Evolutionary conservation across 257 asterid genomes (phyloP).

Genomic region (Gardenia jasminoides): DNA sequence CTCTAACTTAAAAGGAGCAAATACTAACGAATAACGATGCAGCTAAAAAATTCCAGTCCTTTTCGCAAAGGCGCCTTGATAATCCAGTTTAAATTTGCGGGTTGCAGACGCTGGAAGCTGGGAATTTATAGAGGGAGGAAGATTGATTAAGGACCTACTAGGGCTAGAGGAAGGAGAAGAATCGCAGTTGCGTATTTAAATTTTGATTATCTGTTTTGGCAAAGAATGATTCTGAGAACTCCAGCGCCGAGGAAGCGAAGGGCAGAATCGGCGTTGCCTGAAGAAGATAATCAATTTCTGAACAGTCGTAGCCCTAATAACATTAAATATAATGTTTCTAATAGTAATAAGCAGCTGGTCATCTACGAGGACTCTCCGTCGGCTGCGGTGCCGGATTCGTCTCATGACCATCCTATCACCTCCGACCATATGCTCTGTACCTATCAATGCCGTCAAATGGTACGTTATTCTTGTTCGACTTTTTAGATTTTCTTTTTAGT

Average conservation of each 20-base stretch:
- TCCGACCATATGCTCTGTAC: slow-evolving; percentile 95
- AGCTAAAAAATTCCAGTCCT: neutral
- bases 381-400: slow-evolving; percentile 48
- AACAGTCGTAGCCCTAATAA: slow-evolving; percentile 46
- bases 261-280: slow-evolving; percentile 49
- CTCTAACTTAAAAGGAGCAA: too few species aligned
- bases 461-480: slow-evolving; percentile 22
- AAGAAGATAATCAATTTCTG: slow-evolving; percentile 36
- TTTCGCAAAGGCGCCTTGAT: slow-evolving; percentile 11
- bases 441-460: slow-evolving; percentile 99
- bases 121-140: neutral
- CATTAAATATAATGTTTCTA: slow-evolving; percentile 21
- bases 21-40: too few species aligned
- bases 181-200: neutral
- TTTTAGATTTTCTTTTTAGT: too few species aligned
- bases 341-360: slow-evolving; percentile 45
- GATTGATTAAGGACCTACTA: neutral
- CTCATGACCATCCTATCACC: slow-evolving; percentile 47
- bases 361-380: slow-evolving; percentile 68
- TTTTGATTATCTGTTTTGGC: neutral
- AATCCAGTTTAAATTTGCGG: slow-evolving; percentile 1
- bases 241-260: slow-evolving; percentile 80
- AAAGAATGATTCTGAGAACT: slow-evolving; percentile 74
- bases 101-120: neutral
- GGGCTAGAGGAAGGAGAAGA: neutral